Evolutionary conservation across 2,329 filamentous ascomycete genomes (phyloP).

Genomic region (Penicillium sp.): DNA sequence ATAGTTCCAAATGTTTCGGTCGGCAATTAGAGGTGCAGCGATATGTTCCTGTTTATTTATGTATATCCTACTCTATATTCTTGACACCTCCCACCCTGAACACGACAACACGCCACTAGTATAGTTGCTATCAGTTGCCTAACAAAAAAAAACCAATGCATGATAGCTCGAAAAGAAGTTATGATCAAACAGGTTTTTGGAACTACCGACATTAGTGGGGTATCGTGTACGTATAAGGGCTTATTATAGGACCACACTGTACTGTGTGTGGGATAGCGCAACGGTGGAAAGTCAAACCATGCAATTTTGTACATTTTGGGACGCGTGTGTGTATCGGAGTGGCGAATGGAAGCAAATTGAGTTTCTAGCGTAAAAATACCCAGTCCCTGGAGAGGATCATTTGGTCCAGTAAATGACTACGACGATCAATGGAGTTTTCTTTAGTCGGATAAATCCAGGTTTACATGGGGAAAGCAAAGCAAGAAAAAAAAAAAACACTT

Average conservation of each 20-base stretch:
- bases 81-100: background rate
- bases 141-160: background rate
- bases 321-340: constrained; percentile 6
- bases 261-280: constrained; percentile 14
- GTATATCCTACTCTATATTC: background rate
- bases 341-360: constrained; percentile 9
- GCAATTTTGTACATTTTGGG: constrained; percentile 12
- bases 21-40: background rate
- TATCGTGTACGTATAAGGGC: background rate
- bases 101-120: background rate
- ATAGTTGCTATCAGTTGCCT: background rate
- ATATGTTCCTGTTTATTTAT: background rate
- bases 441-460: background rate
- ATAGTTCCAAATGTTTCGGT: background rate
- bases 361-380: constrained; percentile 8
- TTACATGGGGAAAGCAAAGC: background rate
- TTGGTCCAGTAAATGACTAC: constrained; percentile 1
- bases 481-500: background rate
- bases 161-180: background rate
- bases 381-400: background rate
- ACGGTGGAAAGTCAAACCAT: constrained; percentile 18
- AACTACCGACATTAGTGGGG: background rate
- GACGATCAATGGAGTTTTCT: constrained; percentile 5
- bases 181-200: background rate
- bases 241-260: constrained; percentile 9